Conservation (phyloP, 2,329 filamentous ascomycete species). For the Pestalotiopsis sp. region DNA sequence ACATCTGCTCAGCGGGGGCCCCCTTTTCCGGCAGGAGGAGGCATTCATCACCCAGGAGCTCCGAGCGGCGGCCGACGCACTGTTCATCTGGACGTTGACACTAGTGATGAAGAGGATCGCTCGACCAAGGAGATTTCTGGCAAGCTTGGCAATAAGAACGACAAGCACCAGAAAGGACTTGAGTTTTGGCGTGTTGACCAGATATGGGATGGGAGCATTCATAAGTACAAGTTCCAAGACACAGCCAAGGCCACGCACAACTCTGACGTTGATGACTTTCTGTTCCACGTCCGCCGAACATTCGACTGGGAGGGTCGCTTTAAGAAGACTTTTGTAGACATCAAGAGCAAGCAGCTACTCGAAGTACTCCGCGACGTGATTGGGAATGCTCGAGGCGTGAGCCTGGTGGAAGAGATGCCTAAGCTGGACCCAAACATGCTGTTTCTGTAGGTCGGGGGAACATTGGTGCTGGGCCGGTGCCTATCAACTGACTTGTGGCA, state of each 20-base stretch:
- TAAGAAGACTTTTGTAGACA: constrained; percentile 70
- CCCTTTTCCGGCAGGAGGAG: not conserved
- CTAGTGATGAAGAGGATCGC: not conserved
- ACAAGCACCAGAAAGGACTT: constrained; percentile 20
- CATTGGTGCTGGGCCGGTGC: not conserved
- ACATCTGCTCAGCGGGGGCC: not conserved
- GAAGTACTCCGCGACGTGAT: constrained; percentile 71
- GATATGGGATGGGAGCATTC: constrained; percentile 51
- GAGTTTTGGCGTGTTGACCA: constrained; percentile 55
- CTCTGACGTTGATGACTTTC: constrained; percentile 71
- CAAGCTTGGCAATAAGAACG: constrained; percentile 19
- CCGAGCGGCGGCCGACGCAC: too few relatives aligned
- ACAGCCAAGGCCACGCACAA: constrained; percentile 46
- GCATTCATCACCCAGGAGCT: not conserved
- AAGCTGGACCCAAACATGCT: constrained; percentile 70
- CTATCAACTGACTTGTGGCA: constrained; percentile 31
- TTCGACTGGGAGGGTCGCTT: constrained; percentile 88
- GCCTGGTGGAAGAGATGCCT: constrained; percentile 77
- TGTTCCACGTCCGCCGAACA: constrained; percentile 79
- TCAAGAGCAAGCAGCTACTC: constrained; percentile 79
- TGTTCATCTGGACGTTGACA: not conserved
- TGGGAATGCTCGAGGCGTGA: constrained; percentile 76
- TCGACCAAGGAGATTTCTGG: not conserved
- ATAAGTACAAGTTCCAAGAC: constrained; percentile 55
- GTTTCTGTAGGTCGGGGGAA: constrained; percentile 51